Base-by-base conservation (phyloP, 768 basidiomycete species). In the Pleurotus giganteus region DNA sequence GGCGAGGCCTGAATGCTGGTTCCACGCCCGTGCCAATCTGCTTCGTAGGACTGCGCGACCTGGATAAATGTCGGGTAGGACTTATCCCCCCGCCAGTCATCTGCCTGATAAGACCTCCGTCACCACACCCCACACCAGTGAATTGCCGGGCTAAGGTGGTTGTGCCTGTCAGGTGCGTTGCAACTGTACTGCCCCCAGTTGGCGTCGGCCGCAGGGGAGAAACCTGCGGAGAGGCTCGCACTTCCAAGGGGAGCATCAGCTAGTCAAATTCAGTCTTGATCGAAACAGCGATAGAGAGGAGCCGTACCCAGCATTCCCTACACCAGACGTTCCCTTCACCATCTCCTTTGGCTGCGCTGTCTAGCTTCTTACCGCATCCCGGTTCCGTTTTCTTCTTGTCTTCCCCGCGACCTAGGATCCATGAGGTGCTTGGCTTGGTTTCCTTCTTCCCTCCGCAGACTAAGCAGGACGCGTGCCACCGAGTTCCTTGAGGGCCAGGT, bases 291-390 rank as follows among this genome's bases (percentile, higher is more conserved):
- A 57, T 17, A 43, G 32, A 23, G 43, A 24, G 23, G 37, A 17
- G 27, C 72, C 83, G 71, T 60, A 92, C 91, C 63, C 85, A 72
- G 67, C 91, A 94, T 69, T 91, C 90, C 61, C 89, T 78, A 68
- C 91, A 94, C 88, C 89, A 93, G 26, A 91, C 81, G 11, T 81
- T 79, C 0, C 86, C 86, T 32, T 85, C 81, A 8, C 68, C 72
- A 62, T 87, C 89, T 28, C 74, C 78, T 69, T 88, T 92, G 11
- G 91, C 91, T 23, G 85, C 89, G 60, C 89, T 90, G 64, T 94
- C 91, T 12, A 93, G 69, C 59, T 78, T 83, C 73, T 94, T 94
- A 8, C 89, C 87, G 61, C 91, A 94, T 7, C 91, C 91, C 7
- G 89, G 84, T 57, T 80, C 79, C 19, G 76, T 81, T 45, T 77